These are phyloP conservation scores for Chrysoporthe austroafricana DNA, from an alignment of 2,329 filamentous ascomycete species.

Conservation along the genomic window DNA sequence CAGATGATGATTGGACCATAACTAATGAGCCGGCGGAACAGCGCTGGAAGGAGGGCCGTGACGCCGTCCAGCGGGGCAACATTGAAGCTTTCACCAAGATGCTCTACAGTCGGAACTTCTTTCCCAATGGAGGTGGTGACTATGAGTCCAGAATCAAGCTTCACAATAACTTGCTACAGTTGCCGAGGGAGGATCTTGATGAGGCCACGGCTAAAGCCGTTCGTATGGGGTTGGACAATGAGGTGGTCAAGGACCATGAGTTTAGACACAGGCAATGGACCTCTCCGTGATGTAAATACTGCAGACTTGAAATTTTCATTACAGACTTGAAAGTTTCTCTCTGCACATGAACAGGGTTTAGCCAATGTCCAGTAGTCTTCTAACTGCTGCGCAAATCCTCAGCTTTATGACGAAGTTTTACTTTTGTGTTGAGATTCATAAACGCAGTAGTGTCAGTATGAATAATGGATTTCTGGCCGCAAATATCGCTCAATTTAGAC, in stretches of 20 bases:
- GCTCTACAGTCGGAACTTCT: conserved; percentile 62
- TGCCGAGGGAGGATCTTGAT: conserved; percentile 63
- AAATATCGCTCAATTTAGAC: conserved; percentile 53
- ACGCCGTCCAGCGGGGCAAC: conserved; percentile 47
- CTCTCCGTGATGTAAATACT: background rate
- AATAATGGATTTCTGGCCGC: conserved; percentile 46
- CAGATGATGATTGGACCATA: conserved; percentile 64
- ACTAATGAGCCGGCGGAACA: conserved; percentile 48
- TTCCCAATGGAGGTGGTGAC: conserved; percentile 45
- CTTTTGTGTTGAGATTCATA: too few relatives aligned
- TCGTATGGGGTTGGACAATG: background rate
- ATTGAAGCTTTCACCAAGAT: conserved; percentile 48
- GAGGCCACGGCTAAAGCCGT: conserved; percentile 52
- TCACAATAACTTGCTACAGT: conserved; percentile 56
- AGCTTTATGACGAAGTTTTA: too few relatives aligned
- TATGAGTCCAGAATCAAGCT: conserved; percentile 42
- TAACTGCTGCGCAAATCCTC: too few relatives aligned
- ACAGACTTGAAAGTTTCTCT: too few relatives aligned
- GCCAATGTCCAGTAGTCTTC: too few relatives aligned
- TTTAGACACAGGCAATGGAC: background rate
- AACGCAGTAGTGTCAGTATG: too few relatives aligned
- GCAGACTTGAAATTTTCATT: too few relatives aligned
- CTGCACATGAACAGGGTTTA: too few relatives aligned
- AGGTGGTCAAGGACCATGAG: background rate
- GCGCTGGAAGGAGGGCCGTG: conserved; percentile 52